phyloP scores from a whole-genome alignment of 768 basidiomycete genomes.

The Mycena crocata region DNA sequence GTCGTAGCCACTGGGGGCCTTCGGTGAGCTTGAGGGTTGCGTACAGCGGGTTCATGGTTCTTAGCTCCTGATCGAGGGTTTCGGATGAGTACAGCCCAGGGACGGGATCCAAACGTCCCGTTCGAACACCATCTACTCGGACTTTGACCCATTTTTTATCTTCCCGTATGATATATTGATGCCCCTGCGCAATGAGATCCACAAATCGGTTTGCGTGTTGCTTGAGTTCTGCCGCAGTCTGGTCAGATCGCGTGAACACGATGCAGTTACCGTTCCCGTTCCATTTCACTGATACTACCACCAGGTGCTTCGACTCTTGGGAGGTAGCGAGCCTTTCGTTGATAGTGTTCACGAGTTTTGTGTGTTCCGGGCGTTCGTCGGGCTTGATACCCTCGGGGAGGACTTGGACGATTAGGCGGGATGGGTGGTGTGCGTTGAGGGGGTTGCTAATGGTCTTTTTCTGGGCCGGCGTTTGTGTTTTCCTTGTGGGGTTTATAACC shows the following conservation, averaged over 20 bases:
- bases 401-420: slow-evolving; percentile 3
- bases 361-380: slow-evolving; percentile 4
- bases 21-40: not conserved
- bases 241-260: slow-evolving; percentile 7
- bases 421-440: not conserved
- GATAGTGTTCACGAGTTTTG: not conserved
- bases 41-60: slow-evolving; percentile 2
- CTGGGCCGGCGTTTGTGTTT: not conserved
- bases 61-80: not conserved
- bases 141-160: slow-evolving; percentile 19
- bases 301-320: not conserved
- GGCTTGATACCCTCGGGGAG: not conserved
- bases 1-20: slow-evolving; percentile 2
- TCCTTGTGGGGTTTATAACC: not conserved
- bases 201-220: not conserved
- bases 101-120: not conserved
- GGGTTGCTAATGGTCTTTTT: not conserved
- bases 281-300: slow-evolving; percentile 11
- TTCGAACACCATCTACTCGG: slow-evolving; percentile 13
- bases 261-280: slow-evolving; percentile 17
- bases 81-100: slow-evolving; percentile 1
- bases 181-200: not conserved
- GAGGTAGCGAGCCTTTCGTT: not conserved
- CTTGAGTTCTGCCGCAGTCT: slow-evolving; percentile 9
- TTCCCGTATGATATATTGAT: not conserved